A percentile compares a stretch with the other conserved stretches of the same genome.
Conservation (phyloP, 2,329 filamentous ascomycete species). For the Sclerotinia subarctica region DNA sequence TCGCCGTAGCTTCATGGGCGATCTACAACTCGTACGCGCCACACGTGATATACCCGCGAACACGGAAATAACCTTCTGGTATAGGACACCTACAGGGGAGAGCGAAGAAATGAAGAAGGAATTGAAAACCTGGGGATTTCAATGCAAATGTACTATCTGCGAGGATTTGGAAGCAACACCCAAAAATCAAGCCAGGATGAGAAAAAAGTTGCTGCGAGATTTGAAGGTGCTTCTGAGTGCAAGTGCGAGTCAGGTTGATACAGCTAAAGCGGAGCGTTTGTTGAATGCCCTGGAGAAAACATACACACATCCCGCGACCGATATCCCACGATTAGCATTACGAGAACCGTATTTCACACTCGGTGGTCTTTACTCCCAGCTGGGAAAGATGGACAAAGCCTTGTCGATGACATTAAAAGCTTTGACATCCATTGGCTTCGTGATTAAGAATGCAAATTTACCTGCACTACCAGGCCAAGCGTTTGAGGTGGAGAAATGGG, state of each 20-base stretch:
- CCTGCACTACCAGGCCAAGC: neutral
- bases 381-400: neutral
- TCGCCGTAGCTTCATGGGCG: conserved; percentile 25
- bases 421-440: conserved; percentile 22
- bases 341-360: conserved; percentile 22
- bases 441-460: conserved; percentile 20
- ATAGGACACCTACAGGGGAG: conserved; percentile 17
- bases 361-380: conserved; percentile 16
- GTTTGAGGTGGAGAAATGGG: conserved; percentile 24
- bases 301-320: conserved; percentile 2
- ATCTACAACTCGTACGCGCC: conserved; percentile 25
- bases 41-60: conserved; percentile 23
- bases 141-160: conserved; percentile 24
- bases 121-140: conserved; percentile 21
- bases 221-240: conserved; percentile 18
- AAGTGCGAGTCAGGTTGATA: conserved; percentile 11
- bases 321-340: conserved; percentile 22
- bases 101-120: conserved; percentile 18
- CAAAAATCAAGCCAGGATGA: conserved; percentile 6
- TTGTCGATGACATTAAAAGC: conserved; percentile 17
- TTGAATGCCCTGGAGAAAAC: conserved; percentile 20
- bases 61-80: conserved; percentile 26
- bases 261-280: conserved; percentile 15
- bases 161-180: conserved; percentile 14
- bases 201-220: conserved; percentile 18